Base-by-base conservation (phyloP, 106 monocot species). In the Dioscorea alata region DNA sequence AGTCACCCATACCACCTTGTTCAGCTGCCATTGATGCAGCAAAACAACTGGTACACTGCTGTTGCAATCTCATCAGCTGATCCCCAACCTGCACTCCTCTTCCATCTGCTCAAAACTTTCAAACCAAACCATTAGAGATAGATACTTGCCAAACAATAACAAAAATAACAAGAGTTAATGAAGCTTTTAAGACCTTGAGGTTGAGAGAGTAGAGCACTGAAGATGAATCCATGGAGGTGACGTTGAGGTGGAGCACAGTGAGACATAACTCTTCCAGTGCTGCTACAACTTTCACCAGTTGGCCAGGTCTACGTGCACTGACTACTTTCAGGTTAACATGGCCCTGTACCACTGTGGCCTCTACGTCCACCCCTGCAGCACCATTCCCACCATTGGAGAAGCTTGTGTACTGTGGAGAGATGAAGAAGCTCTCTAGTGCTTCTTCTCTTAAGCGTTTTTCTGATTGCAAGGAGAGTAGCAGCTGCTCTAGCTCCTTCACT, bases 401-500 rank as follows among this genome's bases (percentile, higher is more conserved):
- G 54, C 54, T 54, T 54, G 67, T 80, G 80, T 89, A 91, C 86
- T 97, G 97, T 59, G 97, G 92, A 22, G 92, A 80, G 0, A 79
- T 49, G 64, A 97, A 80, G 72, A 92, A 89, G 9, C 78, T 19
- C 18, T 54, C 18, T 18, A 54, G 18, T 54, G 24, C 51, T 7
- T 57, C 33, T 20, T 60, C 50, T 16, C 68, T 66, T 62, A 21
- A 31, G 23, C 60, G 64, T 76, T 87, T 90, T 80, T 87, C 75
- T 54, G 81, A 82, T 56, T 76, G 80, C n/a, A 92, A 69, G 2
- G 82, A 83, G 67, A 85, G 68, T 15, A 85, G 81, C 20, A 76
- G 82, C 78, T 99, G 97, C 74, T 99, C 97, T 32, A 92, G 73
- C 74, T 87, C 81, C 61, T 99, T 99, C 0, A 99, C 83, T 65